Conservation (phyloP, 345 rosid genomes). For the Boechera retrofracta region DNA sequence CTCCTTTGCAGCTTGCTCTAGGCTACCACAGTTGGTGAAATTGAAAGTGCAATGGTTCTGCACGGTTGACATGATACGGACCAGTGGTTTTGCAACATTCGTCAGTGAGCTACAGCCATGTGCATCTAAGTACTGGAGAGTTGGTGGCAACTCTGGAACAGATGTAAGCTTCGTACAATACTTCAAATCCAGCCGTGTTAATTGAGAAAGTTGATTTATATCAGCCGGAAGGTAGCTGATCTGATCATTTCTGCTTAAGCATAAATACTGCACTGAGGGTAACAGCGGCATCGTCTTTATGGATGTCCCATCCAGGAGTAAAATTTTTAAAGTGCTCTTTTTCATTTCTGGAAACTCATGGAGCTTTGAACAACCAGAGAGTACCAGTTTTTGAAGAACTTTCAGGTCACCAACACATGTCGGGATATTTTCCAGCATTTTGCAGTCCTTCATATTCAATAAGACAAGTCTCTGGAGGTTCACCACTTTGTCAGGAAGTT, state of each 20-base stretch:
- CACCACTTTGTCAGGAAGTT: conserved; percentile 24
- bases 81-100: conserved; percentile 20
- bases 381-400: conserved; percentile 16
- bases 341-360: not conserved
- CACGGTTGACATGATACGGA: not conserved
- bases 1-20: conserved; percentile 24
- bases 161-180: conserved; percentile 29
- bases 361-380: conserved; percentile 28
- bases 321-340: not conserved
- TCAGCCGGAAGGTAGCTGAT: not conserved
- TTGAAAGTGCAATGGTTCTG: conserved; percentile 32
- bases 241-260: conserved; percentile 7
- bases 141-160: conserved; percentile 30
- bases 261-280: conserved; percentile 25
- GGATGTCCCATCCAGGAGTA: conserved; percentile 29
- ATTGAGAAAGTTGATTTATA: conserved; percentile 1
- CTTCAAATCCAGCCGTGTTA: conserved; percentile 33
- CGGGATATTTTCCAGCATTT: not conserved
- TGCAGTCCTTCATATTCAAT: conserved; percentile 26
- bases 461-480: not conserved
- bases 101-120: conserved; percentile 19
- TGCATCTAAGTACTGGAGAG: conserved; percentile 29
- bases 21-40: conserved; percentile 27
- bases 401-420: not conserved
- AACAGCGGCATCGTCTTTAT: not conserved